Evolutionary conservation across 495 filamentous ascomycete genomes (phyloP).

Genomic region (Penicillium fimorum): DNA sequence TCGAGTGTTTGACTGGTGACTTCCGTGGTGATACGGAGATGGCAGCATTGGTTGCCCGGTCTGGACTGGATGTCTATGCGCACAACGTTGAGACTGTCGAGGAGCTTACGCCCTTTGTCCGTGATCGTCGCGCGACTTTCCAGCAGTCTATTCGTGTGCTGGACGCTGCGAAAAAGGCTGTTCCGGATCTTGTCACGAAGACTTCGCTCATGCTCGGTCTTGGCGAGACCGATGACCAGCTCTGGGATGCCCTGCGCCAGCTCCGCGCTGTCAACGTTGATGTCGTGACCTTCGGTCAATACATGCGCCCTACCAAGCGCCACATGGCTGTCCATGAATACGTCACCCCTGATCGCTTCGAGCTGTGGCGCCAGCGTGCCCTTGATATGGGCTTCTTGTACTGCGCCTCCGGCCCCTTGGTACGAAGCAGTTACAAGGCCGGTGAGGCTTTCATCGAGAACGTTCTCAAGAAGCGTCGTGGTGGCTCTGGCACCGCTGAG

Average conservation of each 20-base stretch:
- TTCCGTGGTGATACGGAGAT: conserved; percentile 79
- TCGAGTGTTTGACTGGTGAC: conserved; percentile 95
- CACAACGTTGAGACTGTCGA: conserved; percentile 98
- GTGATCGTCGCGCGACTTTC: conserved; percentile 89
- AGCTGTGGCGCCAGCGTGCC: conserved; percentile 84
- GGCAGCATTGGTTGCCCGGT: conserved; percentile 76
- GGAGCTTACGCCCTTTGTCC: conserved; percentile 79
- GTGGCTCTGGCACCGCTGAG: conserved; percentile 27
- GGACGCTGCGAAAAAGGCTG: conserved; percentile 73
- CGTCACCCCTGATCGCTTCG: conserved; percentile 84
- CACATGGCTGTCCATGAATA: conserved; percentile 97
- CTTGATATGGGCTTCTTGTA: conserved; percentile 96
- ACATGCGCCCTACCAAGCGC: conserved; percentile 97
- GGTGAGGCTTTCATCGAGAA: conserved; percentile 99
- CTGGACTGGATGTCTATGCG: conserved; percentile 92
- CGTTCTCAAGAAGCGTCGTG: conserved; percentile 82
- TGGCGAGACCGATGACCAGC: conserved; percentile 87
- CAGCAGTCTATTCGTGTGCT: conserved; percentile 80
- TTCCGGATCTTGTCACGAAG: conserved; percentile 83
- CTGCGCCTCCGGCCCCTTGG: conserved; percentile 88
- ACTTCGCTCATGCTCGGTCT: conserved; percentile 96
- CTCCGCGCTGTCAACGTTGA: conserved; percentile 79
- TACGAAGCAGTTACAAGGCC: conserved; percentile 93
- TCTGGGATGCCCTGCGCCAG: conserved; percentile 77
- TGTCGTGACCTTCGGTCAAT: conserved; percentile 97